Evolutionary conservation across 129 eudicot species (phyloP).

Genomic region (Lonicera japonica): DNA sequence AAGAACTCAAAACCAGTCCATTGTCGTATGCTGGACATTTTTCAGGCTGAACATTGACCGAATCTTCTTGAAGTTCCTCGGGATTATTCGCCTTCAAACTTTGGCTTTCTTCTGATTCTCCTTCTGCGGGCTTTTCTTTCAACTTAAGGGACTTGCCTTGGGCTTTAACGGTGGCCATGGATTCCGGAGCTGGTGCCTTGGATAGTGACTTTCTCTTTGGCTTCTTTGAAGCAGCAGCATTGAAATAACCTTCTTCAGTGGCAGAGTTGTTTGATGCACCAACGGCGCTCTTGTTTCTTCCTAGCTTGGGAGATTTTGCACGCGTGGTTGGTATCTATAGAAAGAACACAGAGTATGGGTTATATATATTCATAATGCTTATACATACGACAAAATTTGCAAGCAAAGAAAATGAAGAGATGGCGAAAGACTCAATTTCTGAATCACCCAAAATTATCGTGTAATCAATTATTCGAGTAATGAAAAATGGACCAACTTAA

Average conservation of each 20-base stretch:
- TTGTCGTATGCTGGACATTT: constrained; percentile 8
- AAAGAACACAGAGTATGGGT: background rate
- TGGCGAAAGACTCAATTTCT: too few relatives aligned
- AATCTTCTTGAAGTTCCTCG: constrained; percentile 11
- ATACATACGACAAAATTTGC: background rate
- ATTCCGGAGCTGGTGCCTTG: constrained; percentile 17
- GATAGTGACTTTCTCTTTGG: constrained; percentile 37
- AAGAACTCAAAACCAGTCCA: constrained; percentile 9
- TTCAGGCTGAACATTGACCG: constrained; percentile 2
- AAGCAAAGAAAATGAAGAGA: background rate
- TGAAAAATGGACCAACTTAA: too few relatives aligned
- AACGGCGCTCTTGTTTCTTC: constrained; percentile 51
- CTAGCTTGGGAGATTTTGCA: constrained; percentile 74
- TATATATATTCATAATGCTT: background rate
- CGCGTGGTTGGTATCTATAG: constrained; percentile 75
- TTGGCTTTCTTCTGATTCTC: constrained; percentile 23
- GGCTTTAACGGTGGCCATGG: constrained; percentile 22
- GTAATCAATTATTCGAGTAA: too few relatives aligned
- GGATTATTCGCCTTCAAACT: constrained; percentile 3
- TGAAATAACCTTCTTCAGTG: constrained; percentile 18
- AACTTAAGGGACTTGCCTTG: constrained; percentile 35
- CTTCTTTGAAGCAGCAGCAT: constrained; percentile 29
- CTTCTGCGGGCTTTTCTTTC: constrained; percentile 30
- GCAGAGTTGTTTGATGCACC: constrained; percentile 15
- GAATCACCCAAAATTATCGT: too few relatives aligned